Evolutionary conservation across 139 green algal species (phyloP), one percentile per base, ranked within the genome.

Genomic region (Picocystis salinarum): DNA sequence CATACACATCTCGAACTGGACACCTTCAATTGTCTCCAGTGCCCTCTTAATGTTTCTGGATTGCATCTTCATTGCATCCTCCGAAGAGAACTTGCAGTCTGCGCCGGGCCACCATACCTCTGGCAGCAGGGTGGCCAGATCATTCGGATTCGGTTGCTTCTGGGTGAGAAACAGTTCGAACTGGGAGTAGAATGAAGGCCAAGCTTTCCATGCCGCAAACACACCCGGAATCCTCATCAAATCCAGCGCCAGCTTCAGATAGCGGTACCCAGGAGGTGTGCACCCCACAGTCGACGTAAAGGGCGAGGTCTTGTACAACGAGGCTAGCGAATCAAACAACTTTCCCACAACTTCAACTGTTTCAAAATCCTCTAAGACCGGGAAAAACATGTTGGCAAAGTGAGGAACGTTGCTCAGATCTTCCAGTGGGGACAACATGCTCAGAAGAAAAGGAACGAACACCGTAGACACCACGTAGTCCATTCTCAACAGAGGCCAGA

Each of bases 101-200:
- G 47, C 62, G 30, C 62, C 58, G 9, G 48, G 52, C 61, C 69
- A 79, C 74, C 74, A 85, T 29, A 84, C 62, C 12, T 48, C 44
- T 23, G 67, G 63, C 57, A 79, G 49, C 51, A 80, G 45, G 26
- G 10, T 10, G 13, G 22, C 45, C 15, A 87, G 51, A 48, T 90
- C 77, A 5, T 74, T 51, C 1, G 48, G 27, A 33, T 63, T 79
- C 22, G 71, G 68, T 4, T 54, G 46, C 48, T 83, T 87, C 39
- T 59, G 55, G 15, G 58, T 60, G 33, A 89, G 53, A 13, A 82
- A 61, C 10, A 47, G 49, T 48, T 86, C 77, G 34, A 82, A 13
- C 26, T 42, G 17, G 26, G 17, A 15, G n/a, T 12, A 9, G 19
- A 64, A 65, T n/a, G 34, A 42, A 18, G 37, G 25, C 17, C 13